Conservation (phyloP, 1,284 basidiomycete species). For the Inonotus obliquus region DNA sequence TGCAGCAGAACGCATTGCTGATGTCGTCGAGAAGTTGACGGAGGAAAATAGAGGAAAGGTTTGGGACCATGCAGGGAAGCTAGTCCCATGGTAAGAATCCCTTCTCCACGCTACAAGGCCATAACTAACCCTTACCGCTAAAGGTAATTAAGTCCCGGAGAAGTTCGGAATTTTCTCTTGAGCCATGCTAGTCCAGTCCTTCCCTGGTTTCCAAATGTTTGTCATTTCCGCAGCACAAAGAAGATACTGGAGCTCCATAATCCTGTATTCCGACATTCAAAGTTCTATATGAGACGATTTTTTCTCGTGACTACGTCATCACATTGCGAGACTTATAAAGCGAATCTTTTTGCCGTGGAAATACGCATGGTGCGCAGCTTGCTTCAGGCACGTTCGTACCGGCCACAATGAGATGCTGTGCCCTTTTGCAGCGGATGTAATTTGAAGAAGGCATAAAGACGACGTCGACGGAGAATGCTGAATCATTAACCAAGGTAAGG, state of each 20-base stretch:
- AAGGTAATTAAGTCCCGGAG: neutral
- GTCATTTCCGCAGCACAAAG: too few species aligned
- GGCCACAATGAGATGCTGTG: too few species aligned
- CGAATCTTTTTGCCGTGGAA: too few species aligned
- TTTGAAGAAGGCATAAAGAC: neutral
- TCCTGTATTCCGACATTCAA: neutral
- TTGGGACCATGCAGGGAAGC: constrained; percentile 68
- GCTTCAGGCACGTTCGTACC: too few species aligned
- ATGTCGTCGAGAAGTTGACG: constrained; percentile 47
- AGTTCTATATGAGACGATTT: neutral
- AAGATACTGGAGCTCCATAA: neutral
- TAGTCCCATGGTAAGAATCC: constrained; percentile 33
- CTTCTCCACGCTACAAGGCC: neutral
- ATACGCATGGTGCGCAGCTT: too few species aligned
- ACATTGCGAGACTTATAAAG: too few species aligned
- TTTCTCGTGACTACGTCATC: neutral
- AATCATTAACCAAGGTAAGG: neutral
- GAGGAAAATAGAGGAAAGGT: constrained; percentile 54
- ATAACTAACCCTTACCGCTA: neutral
- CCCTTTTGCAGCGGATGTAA: neutral
- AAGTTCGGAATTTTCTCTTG: neutral
- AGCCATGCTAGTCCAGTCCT: too few species aligned
- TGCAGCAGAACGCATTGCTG: constrained; percentile 51
- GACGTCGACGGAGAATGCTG: neutral
- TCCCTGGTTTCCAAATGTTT: too few species aligned